Percentiles rank a stretch among this genome's conserved stretches.
These are phyloP conservation scores for Luffa acutangula DNA, from an alignment of 306 rosid genomes.

Conservation along the genomic window DNA sequence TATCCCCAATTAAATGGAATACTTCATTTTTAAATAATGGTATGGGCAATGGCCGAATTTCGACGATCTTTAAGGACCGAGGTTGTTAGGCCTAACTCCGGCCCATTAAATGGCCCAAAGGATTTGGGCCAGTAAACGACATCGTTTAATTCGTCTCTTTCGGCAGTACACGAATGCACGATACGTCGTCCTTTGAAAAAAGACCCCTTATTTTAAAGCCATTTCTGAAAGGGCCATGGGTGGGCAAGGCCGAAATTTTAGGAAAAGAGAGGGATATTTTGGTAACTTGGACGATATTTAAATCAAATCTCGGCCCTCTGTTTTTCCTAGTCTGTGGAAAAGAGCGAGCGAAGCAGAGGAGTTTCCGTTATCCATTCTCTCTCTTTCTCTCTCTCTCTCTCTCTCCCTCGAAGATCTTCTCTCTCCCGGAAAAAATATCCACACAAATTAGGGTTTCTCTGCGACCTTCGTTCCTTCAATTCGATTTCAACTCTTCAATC, in stretches of 20 bases:
- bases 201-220: neutral
- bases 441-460: slow-evolving; percentile 39
- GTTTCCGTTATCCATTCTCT: slow-evolving; percentile 58
- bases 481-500: slow-evolving; percentile 25
- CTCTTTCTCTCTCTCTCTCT: slow-evolving; percentile 9
- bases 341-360: slow-evolving; percentile 57
- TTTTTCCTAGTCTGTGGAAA: slow-evolving; percentile 4
- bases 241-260: slow-evolving; percentile 6
- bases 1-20: neutral
- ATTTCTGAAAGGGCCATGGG: neutral
- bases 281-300: slow-evolving; percentile 18
- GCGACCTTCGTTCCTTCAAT: slow-evolving; percentile 16
- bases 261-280: neutral
- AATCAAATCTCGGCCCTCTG: slow-evolving; percentile 12
- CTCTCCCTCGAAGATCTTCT: slow-evolving; percentile 15
- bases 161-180: neutral
- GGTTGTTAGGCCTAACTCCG: neutral
- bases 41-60: neutral
- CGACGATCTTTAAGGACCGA: neutral
- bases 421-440: slow-evolving; percentile 15
- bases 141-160: neutral
- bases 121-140: neutral
- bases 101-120: neutral
- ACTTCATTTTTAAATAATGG: neutral
- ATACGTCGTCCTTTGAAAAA: neutral